Conservation (phyloP, 2,329 filamentous ascomycete genomes). For the Neofusicoccum cordaticola region DNA sequence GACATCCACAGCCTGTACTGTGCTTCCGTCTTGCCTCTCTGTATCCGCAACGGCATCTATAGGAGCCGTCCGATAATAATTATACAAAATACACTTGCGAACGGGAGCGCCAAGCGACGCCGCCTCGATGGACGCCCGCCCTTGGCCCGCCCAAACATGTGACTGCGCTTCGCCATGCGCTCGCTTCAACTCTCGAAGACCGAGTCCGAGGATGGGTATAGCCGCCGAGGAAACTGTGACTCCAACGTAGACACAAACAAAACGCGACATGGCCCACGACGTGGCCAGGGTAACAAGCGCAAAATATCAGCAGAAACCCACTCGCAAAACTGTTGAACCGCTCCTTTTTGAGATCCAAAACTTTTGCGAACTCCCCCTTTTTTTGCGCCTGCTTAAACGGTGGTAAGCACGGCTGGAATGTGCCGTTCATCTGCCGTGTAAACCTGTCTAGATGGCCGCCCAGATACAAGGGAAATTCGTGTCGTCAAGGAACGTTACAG, state of each 20-base stretch:
- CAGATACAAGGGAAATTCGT: constrained; percentile 29
- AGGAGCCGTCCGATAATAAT: constrained; percentile 3
- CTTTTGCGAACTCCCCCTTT: background rate
- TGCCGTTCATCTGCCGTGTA: background rate
- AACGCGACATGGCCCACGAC: background rate
- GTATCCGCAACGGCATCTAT: constrained; percentile 6
- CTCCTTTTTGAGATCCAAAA: constrained; percentile 4
- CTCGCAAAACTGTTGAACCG: constrained; percentile 10
- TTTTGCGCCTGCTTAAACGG: background rate
- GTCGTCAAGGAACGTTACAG: constrained; percentile 22
- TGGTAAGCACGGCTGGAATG: background rate
- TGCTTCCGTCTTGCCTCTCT: background rate
- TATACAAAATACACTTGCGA: constrained; percentile 12
- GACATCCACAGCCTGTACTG: background rate
- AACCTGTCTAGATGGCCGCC: constrained; percentile 9
- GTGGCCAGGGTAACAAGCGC: background rate
- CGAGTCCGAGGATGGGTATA: constrained; percentile 15
- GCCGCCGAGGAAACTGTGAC: constrained; percentile 13
- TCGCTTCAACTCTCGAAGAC: background rate
- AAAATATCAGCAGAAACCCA: background rate
- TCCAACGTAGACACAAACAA: constrained; percentile 2
- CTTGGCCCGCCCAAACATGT: background rate
- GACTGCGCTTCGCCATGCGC: constrained; percentile 16
- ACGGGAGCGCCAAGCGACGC: background rate
- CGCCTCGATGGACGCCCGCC: background rate